Conservation (phyloP, 1,284 basidiomycete genomes). For the Pseudozyma tsukubaensis region DNA sequence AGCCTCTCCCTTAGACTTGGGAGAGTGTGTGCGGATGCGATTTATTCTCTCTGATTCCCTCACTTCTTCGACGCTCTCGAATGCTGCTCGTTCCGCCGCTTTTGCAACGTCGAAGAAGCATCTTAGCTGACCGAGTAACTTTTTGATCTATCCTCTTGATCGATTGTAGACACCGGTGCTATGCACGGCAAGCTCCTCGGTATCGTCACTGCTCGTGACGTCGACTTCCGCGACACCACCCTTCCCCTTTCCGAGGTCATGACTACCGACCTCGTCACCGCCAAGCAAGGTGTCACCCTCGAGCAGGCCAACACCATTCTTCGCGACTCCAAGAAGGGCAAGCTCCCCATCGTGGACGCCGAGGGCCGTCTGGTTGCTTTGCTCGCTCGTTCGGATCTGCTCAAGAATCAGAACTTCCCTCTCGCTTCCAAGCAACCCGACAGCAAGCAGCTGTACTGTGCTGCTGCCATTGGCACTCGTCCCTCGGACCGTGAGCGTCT, state of each 20-base stretch:
- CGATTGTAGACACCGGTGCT: conserved; percentile 83
- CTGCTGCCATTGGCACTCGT: conserved; percentile 95
- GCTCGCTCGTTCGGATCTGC: conserved; percentile 83
- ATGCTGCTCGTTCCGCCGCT: neutral
- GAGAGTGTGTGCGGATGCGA: conserved; percentile 78
- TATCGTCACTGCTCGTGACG: conserved; percentile 95
- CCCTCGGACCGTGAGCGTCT: conserved; percentile 88
- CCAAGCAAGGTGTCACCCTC: conserved; percentile 74
- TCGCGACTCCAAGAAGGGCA: conserved; percentile 96
- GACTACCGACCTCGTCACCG: conserved; percentile 73
- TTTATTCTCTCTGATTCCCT: conserved; percentile 70
- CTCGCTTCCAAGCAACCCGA: conserved; percentile 91
- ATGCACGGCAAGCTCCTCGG: conserved; percentile 89
- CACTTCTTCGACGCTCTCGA: no score
- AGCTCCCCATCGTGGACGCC: conserved; percentile 75
- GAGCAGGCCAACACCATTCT: conserved; percentile 92
- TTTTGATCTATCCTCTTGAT: neutral
- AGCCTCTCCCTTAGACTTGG: conserved; percentile 75
- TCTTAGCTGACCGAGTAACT: neutral
- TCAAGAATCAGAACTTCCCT: conserved; percentile 98
- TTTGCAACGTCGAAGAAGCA: neutral
- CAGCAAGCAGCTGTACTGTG: conserved; percentile 95
- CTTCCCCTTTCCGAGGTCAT: conserved; percentile 86
- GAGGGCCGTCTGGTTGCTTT: conserved; percentile 63
- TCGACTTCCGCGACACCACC: conserved; percentile 85